phyloP scores from a whole-genome alignment of 1,139 yeast species.

The Taphrina flavorubra region DNA sequence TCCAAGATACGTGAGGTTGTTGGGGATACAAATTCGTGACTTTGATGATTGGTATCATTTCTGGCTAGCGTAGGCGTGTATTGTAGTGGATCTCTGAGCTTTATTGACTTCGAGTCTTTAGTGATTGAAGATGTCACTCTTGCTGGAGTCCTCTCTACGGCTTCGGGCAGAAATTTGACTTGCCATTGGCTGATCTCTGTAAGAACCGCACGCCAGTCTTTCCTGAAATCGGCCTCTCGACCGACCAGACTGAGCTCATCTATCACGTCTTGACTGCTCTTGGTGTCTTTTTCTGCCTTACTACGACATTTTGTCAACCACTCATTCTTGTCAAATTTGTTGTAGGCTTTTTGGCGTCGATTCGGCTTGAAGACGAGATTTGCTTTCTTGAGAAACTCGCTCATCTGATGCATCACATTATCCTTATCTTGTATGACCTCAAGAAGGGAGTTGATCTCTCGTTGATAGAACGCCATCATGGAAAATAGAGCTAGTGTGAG shows the following conservation, averaged over 20 bases:
- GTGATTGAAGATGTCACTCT: not conserved
- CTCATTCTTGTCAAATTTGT: constrained; percentile 7
- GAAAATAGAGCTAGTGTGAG: constrained; percentile 21
- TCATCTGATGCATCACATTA: constrained; percentile 24
- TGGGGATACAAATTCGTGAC: constrained; percentile 12
- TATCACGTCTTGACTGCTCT: constrained; percentile 20
- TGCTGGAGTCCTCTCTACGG: constrained; percentile 15
- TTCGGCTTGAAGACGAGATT: constrained; percentile 28
- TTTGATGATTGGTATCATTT: constrained; percentile 16
- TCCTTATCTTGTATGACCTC: constrained; percentile 29
- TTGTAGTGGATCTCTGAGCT: not conserved
- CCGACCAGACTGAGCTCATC: constrained; percentile 24
- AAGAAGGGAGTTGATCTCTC: constrained; percentile 11
- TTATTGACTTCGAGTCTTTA: not conserved
- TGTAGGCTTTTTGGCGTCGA: constrained; percentile 22
- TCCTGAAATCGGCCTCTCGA: constrained; percentile 12
- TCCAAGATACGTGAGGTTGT: not conserved
- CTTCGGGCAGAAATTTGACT: constrained; percentile 13
- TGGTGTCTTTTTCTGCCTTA: constrained; percentile 5
- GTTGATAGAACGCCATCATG: constrained; percentile 33
- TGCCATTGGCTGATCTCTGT: constrained; percentile 18
- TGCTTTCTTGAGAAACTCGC: constrained; percentile 10
- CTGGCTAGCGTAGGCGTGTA: not conserved
- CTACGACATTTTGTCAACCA: constrained; percentile 17
- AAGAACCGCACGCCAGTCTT: constrained; percentile 26